Evolutionary conservation across 2,329 filamentous ascomycete species (phyloP).

Genomic region (Arthrobotrys sinensis): DNA sequence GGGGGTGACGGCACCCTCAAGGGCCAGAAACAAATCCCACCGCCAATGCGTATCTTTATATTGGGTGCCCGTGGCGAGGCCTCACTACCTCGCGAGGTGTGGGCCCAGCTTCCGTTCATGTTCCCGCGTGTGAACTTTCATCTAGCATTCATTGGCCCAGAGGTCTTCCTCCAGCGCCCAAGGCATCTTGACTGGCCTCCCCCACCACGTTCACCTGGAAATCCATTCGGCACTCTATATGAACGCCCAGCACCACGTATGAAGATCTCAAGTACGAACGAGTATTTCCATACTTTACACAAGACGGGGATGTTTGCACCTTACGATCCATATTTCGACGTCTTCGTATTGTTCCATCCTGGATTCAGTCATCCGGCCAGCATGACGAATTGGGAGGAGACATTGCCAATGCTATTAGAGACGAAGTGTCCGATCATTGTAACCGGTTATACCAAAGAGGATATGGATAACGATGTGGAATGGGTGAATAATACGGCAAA

Average conservation of each 20-base stretch:
- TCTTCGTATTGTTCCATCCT: slow-evolving; percentile 96
- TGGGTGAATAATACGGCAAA: slow-evolving; percentile 88
- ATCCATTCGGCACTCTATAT: slow-evolving; percentile 93
- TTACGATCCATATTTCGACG: slow-evolving; percentile 98
- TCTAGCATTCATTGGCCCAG: slow-evolving; percentile 93
- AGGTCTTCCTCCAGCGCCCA: slow-evolving; percentile 95
- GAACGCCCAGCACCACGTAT: slow-evolving; percentile 89
- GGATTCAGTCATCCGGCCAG: slow-evolving; percentile 94
- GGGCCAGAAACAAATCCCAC: slow-evolving; percentile 83
- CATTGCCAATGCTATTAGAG: slow-evolving; percentile 88
- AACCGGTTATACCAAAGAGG: slow-evolving; percentile 95
- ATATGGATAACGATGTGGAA: slow-evolving; percentile 92
- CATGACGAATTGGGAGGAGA: slow-evolving; percentile 93
- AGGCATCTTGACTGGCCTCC: slow-evolving; percentile 83
- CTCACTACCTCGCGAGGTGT: slow-evolving; percentile 91
- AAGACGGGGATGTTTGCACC: slow-evolving; percentile 90
- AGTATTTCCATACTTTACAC: slow-evolving; percentile 98
- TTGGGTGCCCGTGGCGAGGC: slow-evolving; percentile 97
- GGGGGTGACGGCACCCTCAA: slow-evolving; percentile 69
- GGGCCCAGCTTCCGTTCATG: slow-evolving; percentile 93
- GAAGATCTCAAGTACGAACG: slow-evolving; percentile 98
- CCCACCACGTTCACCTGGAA: slow-evolving; percentile 84
- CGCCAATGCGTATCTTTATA: slow-evolving; percentile 91
- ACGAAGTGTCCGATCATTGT: slow-evolving; percentile 95
- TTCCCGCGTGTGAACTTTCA: slow-evolving; percentile 95